Conservation (phyloP, 495 filamentous ascomycete species). For the Neohortaea acidophila region DNA sequence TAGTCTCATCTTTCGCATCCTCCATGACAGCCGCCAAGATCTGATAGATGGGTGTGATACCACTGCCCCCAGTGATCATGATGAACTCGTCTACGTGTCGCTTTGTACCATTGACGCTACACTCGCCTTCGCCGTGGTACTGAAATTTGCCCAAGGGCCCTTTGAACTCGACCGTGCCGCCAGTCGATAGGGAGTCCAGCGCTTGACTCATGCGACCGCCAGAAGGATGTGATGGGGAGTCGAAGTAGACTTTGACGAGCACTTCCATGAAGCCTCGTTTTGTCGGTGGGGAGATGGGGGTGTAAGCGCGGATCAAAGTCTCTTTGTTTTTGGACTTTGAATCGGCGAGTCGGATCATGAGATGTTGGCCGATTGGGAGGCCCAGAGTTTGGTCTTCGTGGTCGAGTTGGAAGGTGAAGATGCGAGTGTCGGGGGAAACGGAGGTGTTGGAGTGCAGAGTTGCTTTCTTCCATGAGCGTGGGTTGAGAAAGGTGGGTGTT, state of each 20-base stretch:
- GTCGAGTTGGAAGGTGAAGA: constrained; percentile 72
- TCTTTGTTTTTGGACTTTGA: constrained; percentile 48
- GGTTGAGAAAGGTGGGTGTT: constrained; percentile 51
- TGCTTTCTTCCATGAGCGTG: constrained; percentile 55
- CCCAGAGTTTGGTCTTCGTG: constrained; percentile 56
- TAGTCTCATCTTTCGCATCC: constrained; percentile 40
- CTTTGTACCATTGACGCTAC: constrained; percentile 44
- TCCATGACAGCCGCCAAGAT: constrained; percentile 65
- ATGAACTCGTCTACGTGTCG: constrained; percentile 51
- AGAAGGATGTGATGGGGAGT: constrained; percentile 34
- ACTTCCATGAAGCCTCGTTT: constrained; percentile 52
- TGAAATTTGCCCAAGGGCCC: constrained; percentile 81
- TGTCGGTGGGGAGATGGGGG: constrained; percentile 56
- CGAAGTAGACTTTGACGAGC: constrained; percentile 77
- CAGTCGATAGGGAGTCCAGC: constrained; percentile 55
- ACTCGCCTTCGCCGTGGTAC: constrained; percentile 54
- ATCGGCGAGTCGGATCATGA: constrained; percentile 72
- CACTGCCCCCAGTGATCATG: constrained; percentile 84
- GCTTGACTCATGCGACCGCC: constrained; percentile 81
- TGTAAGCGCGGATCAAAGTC: constrained; percentile 74
- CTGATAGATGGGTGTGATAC: constrained; percentile 86
- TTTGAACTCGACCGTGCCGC: constrained; percentile 68
- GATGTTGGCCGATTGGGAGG: constrained; percentile 75
- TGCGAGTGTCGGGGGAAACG: constrained; percentile 66
- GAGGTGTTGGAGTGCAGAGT: constrained; percentile 47